Percentiles rank a stretch among this genome's conserved stretches.
phyloP scores from a whole-genome alignment of 768 basidiomycete species.

The Neoboletus subvelutipes region DNA sequence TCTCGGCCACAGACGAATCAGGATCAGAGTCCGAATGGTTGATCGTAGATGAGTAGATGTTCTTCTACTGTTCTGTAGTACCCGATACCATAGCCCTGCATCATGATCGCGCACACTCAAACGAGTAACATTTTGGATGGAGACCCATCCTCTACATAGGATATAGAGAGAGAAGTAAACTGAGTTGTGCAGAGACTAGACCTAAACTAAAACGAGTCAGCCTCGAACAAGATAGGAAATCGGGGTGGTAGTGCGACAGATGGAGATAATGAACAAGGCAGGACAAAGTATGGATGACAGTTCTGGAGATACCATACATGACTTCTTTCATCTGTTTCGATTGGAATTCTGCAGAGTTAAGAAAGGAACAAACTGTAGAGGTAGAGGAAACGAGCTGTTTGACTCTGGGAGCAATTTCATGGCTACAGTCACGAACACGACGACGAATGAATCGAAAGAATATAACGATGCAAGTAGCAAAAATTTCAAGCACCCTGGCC shows the following conservation, averaged over 20 bases:
- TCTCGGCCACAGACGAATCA: conserved; percentile 66
- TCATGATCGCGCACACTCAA: conserved; percentile 11
- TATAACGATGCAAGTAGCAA: conserved; percentile 26
- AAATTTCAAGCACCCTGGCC: conserved; percentile 42
- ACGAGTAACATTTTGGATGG: conserved; percentile 29
- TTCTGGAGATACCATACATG: conserved; percentile 35
- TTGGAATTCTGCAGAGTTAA: conserved; percentile 31
- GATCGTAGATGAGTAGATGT: conserved; percentile 53
- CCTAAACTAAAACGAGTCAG: conserved; percentile 25
- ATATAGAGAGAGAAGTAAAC: conserved; percentile 26
- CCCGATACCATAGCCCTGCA: conserved; percentile 25
- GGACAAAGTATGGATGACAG: conserved; percentile 32
- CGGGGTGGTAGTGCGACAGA: conserved; percentile 17
- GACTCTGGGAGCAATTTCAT: conserved; percentile 23
- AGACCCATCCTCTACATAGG: conserved; percentile 33
- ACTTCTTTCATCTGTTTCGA: conserved; percentile 33
- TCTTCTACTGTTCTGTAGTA: conserved; percentile 10
- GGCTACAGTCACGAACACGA: conserved; percentile 36
- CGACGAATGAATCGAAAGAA: conserved; percentile 24
- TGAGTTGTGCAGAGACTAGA: conserved; percentile 15
- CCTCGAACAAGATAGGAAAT: conserved; percentile 26
- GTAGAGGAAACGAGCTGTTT: conserved; percentile 18
- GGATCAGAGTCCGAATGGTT: conserved; percentile 94
- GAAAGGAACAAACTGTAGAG: conserved; percentile 22
- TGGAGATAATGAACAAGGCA: conserved; percentile 23